Evolutionary conservation across 495 filamentous ascomycete species (phyloP).

Genomic region (Trichoderma parareesei): DNA sequence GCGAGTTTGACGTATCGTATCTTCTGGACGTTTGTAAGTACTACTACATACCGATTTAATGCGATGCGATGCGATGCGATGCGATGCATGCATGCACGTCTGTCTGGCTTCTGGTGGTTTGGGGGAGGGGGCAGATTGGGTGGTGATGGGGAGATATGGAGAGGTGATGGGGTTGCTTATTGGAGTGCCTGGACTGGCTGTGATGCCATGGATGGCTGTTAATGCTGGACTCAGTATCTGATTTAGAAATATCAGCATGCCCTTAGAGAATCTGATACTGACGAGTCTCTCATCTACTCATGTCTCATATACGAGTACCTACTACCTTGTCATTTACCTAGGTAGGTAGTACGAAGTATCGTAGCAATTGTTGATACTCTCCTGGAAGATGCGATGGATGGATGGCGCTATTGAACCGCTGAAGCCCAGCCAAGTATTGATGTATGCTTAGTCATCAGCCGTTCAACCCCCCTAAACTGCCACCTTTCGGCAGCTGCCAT

Average conservation of each 20-base stretch:
- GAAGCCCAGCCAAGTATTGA: neutral
- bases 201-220: neutral
- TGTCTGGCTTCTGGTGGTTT: neutral
- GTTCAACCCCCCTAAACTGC: neutral
- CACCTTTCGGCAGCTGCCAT: neutral
- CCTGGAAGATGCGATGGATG: no score
- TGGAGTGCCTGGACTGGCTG: neutral
- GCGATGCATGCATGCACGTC: conserved; percentile 7
- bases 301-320: no score
- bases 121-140: neutral
- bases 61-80: neutral
- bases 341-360: no score
- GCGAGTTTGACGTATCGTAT: neutral
- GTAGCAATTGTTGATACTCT: no score
- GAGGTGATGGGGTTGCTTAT: neutral
- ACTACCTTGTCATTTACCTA: no score
- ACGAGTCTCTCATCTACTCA: no score
- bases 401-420: neutral
- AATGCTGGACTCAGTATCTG: neutral
- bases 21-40: no score
- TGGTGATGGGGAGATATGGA: neutral
- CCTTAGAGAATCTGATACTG: no score
- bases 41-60: no score
- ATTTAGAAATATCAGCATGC: neutral
- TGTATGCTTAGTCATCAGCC: conserved; percentile 4